Evolutionary conservation across 2,329 filamentous ascomycete species (phyloP).

Genomic region (Aspergillus amoenus): DNA sequence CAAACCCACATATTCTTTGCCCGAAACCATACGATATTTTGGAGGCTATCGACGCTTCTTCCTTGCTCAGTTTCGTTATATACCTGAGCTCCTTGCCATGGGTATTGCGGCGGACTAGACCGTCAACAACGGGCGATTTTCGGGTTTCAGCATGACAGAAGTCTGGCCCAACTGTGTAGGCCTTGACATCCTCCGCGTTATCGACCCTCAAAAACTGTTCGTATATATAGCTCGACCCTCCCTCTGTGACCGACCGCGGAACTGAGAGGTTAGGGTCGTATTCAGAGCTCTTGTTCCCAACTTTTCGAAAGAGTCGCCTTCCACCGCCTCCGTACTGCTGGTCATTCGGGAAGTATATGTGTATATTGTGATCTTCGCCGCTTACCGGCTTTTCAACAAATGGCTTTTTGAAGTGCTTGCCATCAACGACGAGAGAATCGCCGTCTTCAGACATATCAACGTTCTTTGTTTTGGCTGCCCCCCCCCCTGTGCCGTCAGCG

Average conservation of each 20-base stretch:
- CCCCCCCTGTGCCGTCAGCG: conserved; percentile 65
- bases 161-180: conserved; percentile 88
- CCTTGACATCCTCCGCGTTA: conserved; percentile 97
- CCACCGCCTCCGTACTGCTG: conserved; percentile 80
- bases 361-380: conserved; percentile 97
- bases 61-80: conserved; percentile 76
- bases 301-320: conserved; percentile 88
- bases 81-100: conserved; percentile 97
- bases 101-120: conserved; percentile 90
- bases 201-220: conserved; percentile 96
- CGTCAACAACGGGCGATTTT: conserved; percentile 96
- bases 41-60: conserved; percentile 82
- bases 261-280: conserved; percentile 74
- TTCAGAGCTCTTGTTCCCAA: conserved; percentile 98
- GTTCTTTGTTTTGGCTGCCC: conserved; percentile 57
- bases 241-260: conserved; percentile 79
- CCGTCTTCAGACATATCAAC: conserved; percentile 88
- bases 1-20: conserved; percentile 93
- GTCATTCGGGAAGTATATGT: conserved; percentile 86
- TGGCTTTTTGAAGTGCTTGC: conserved; percentile 76
- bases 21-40: conserved; percentile 91
- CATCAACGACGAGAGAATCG: conserved; percentile 85
- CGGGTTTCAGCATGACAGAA: conserved; percentile 97
- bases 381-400: conserved; percentile 99
- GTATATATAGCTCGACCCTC: conserved; percentile 84